These are phyloP conservation scores for Diatrype stigma DNA, from an alignment of 2,329 filamentous ascomycete genomes.

Conservation along the genomic window DNA sequence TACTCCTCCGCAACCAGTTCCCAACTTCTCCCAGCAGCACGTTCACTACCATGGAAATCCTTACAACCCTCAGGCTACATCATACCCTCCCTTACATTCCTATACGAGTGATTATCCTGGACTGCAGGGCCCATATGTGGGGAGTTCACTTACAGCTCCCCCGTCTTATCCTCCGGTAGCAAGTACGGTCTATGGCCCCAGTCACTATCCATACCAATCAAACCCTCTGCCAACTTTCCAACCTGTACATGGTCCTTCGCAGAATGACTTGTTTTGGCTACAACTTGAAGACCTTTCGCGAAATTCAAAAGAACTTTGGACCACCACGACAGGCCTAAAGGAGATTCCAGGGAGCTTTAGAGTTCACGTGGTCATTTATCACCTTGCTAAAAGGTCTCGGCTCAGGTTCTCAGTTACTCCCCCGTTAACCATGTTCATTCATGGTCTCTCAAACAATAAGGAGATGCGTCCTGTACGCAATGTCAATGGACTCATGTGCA, in stretches of 20 bases:
- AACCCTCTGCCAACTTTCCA: slow-evolving; percentile 13
- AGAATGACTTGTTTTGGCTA: slow-evolving; percentile 39
- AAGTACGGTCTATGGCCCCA: slow-evolving; percentile 16
- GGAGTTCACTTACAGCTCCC: slow-evolving; percentile 3
- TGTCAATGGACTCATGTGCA: slow-evolving; percentile 52
- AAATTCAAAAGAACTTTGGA: slow-evolving; percentile 60
- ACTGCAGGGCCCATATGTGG: slow-evolving; percentile 5
- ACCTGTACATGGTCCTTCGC: slow-evolving; percentile 17
- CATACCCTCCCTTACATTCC: slow-evolving; percentile 22
- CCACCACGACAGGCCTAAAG: slow-evolving; percentile 53
- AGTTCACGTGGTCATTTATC: slow-evolving; percentile 60
- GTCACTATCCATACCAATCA: slow-evolving; percentile 17
- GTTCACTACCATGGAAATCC: slow-evolving; percentile 4
- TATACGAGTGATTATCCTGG: slow-evolving; percentile 1
- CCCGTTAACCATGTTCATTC: slow-evolving; percentile 55
- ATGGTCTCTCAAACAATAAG: slow-evolving; percentile 51
- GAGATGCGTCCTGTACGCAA: slow-evolving; percentile 54
- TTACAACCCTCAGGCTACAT: slow-evolving; percentile 8
- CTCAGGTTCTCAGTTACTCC: slow-evolving; percentile 54
- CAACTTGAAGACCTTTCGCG: slow-evolving; percentile 51
- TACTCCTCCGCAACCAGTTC: slow-evolving; percentile 5
- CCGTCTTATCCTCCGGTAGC: slow-evolving; percentile 9
- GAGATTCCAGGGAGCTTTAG: slow-evolving; percentile 59
- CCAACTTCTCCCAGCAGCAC: slow-evolving; percentile 5
- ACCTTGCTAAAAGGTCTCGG: slow-evolving; percentile 55